Conservation (phyloP, 129 eudicot genomes). For the Arctium minus region DNA sequence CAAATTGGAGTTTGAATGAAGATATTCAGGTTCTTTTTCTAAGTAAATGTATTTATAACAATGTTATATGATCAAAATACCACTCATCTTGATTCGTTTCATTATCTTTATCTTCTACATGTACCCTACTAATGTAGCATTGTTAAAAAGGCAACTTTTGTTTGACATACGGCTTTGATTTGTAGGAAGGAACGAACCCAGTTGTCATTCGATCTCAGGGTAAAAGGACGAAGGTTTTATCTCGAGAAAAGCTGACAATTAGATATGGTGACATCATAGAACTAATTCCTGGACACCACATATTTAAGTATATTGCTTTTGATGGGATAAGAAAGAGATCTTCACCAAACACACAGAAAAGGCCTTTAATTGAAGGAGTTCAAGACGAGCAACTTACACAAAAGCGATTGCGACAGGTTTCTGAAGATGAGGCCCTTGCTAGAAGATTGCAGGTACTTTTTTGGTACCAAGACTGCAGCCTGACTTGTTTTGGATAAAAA, state of each 20-base stretch:
- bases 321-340: conserved; percentile 12
- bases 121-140: not conserved
- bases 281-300: conserved; percentile 83
- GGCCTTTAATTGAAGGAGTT: conserved; percentile 30
- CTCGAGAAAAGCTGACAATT: conserved; percentile 49
- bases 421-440: conserved; percentile 51
- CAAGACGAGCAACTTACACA: conserved; percentile 27
- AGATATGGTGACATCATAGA: conserved; percentile 71
- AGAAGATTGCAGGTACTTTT: conserved; percentile 40
- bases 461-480: not conserved
- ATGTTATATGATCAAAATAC: not conserved
- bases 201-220: conserved; percentile 61
- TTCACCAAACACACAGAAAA: conserved; percentile 34
- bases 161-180: not conserved
- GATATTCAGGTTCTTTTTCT: not conserved
- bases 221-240: conserved; percentile 65
- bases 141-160: not conserved
- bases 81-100: not conserved
- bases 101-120: not conserved
- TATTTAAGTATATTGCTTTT: conserved; percentile 50
- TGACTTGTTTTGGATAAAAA: not conserved
- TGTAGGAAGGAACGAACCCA: conserved; percentile 90
- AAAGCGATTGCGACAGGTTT: conserved; percentile 42
- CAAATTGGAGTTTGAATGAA: not conserved
- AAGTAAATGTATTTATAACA: not conserved